Percentiles rank a stretch among this genome's conserved stretches.
phyloP scores from a whole-genome alignment of 352 stramenopile genomes.

The Phytophthora crassamura region DNA sequence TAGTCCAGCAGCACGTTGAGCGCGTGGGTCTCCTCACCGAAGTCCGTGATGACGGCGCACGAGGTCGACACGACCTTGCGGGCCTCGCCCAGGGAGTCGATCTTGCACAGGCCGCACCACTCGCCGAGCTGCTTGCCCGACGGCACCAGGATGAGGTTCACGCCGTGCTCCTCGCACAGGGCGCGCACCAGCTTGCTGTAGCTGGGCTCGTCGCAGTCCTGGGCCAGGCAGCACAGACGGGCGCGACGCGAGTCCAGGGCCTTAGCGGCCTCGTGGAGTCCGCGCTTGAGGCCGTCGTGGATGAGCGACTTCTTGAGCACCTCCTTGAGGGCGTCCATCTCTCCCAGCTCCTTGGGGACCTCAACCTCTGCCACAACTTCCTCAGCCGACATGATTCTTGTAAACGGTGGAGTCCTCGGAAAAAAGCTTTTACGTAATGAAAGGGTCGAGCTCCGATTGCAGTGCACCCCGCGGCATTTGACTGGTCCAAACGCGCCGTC shows the following conservation, averaged over 20 bases:
- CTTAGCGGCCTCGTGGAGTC: conserved; percentile 99
- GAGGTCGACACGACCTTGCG: conserved; percentile 99
- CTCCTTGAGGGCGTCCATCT: conserved; percentile 98
- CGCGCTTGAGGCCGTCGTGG: conserved; percentile 98
- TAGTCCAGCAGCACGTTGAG: conserved; percentile 99
- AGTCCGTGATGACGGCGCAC: conserved; percentile 99
- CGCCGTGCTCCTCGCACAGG: conserved; percentile 93
- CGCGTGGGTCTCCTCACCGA: conserved; percentile 98
- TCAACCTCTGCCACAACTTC: conserved; percentile 93
- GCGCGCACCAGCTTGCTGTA: conserved; percentile 99
- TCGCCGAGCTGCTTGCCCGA: conserved; percentile 98
- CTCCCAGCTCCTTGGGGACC: conserved; percentile 93
- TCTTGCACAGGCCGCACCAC: conserved; percentile 99
- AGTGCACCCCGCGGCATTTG: conserved; percentile 36
- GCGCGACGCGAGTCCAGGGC: conserved; percentile 97
- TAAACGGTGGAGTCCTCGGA: conserved; percentile 48
- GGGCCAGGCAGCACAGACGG: conserved; percentile 98
- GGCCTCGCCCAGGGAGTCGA: conserved; percentile 96
- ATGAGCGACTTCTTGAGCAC: conserved; percentile 99
- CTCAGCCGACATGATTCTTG: conserved; percentile 90
- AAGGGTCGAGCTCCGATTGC: neutral
- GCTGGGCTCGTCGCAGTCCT: conserved; percentile 99
- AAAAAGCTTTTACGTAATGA: conserved; percentile 56
- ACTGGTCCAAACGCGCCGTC: conserved; percentile 51
- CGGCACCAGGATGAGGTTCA: conserved; percentile 94